Base-by-base conservation (phyloP, 1,139 yeast species). In the Meyerozyma sp. region DNA sequence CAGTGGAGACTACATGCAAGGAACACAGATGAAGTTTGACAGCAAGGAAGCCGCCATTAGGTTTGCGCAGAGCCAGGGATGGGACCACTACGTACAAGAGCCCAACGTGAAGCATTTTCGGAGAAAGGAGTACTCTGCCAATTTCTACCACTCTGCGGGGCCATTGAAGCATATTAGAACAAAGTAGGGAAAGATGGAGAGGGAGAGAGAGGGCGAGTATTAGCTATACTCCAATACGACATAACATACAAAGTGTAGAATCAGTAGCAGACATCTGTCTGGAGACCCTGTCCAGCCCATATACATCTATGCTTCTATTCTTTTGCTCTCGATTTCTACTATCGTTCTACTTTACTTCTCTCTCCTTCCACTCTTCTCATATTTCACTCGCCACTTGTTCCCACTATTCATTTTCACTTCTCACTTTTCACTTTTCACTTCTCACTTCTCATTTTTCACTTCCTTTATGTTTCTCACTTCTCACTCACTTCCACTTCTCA, bases 1-100 rank as follows among this genome's bases (percentile, higher is more conserved):
- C 32, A 73, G 87, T 39, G 81, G 87, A 28, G 96, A 88, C 63
- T 83, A 81, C 65, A 84, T 88, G 94, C 95, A 87, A 69, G 90
- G 86, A 25, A 83, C 93, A n/a, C 77, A 76, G 57, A 66, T 88
- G 74, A 81, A 81, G 62, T 88, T 88, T 59, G 84, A 81, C 56
- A 72, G 82, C 44, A 82, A 80, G 66, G 94, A 87, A 42, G 79
- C 87, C 30, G 96, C 96, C 32, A 70, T 86, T 46, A 75, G 77
- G 48, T 88, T 88, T 64, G 95, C 95, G 14, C 79, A 81, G 53
- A 84, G 87, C 49, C 94, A 88, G 63, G 87, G 95, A 39, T 88
- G 95, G 93, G 84, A 83, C 54, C 86, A 81, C 58, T 85, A 83
- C 57, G 79, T 88, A 47, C 88, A 84, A 63, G 94, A 87, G 63